Percentiles rank a stretch among this genome's conserved stretches.
Conservation (phyloP, 495 filamentous ascomycete genomes). For the Letharia columbiana region DNA sequence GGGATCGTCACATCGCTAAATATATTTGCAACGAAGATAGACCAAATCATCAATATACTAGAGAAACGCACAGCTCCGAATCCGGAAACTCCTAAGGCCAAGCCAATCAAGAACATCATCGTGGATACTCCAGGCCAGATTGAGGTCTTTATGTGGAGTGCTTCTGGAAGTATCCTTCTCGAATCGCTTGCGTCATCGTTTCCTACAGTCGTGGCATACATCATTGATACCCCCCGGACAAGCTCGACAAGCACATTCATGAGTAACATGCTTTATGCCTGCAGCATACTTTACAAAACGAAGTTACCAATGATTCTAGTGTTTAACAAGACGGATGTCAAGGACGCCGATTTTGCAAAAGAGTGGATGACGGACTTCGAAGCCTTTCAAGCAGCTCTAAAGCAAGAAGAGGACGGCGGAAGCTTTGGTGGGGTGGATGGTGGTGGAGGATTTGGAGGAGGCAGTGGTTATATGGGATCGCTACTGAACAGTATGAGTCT, state of each 20-base stretch:
- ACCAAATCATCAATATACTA: slow-evolving; percentile 80
- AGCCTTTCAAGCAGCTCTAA: slow-evolving; percentile 80
- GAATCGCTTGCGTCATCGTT: slow-evolving; percentile 87
- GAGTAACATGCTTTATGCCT: slow-evolving; percentile 99
- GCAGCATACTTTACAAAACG: slow-evolving; percentile 96
- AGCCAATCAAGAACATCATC: slow-evolving; percentile 72
- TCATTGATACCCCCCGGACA: slow-evolving; percentile 92
- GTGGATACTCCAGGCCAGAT: slow-evolving; percentile 97
- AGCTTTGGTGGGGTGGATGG: slow-evolving; percentile 70
- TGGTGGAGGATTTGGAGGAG: slow-evolving; percentile 49
- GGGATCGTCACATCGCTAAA: slow-evolving; percentile 96
- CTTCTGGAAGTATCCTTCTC: slow-evolving; percentile 84
- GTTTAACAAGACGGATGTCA: slow-evolving; percentile 96
- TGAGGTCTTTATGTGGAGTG: slow-evolving; percentile 97
- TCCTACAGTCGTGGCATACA: slow-evolving; percentile 92
- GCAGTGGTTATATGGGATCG: slow-evolving; percentile 95
- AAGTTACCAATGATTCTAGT: slow-evolving; percentile 96
- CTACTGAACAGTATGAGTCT: slow-evolving; percentile 94
- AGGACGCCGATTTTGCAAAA: slow-evolving; percentile 84
- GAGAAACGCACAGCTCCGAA: slow-evolving; percentile 76
- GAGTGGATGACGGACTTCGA: slow-evolving; percentile 99
- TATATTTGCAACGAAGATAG: slow-evolving; percentile 93
- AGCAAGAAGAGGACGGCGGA: slow-evolving; percentile 66
- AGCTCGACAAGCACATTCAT: slow-evolving; percentile 93
- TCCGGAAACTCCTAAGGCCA: slow-evolving; percentile 48